A percentile compares a stretch with the other conserved stretches of the same genome.
Conservation (phyloP, 2,329 filamentous ascomycete genomes). For the Microdochium trichocladiopsis region DNA sequence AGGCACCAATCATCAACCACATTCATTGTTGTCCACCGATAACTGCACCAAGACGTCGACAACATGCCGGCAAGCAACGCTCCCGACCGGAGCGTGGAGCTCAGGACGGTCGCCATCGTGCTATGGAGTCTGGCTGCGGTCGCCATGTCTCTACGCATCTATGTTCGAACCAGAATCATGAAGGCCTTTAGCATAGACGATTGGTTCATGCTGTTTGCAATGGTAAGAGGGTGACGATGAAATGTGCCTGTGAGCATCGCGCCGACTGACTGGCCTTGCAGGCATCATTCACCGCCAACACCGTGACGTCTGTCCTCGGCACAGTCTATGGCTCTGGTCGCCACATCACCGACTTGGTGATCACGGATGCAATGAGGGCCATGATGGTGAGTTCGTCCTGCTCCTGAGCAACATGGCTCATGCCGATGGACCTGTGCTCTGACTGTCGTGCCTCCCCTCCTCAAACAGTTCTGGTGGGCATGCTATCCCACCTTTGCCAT, state of each 20-base stretch:
- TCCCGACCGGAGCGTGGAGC: not conserved
- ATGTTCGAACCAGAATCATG: not conserved
- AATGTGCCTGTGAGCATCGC: not conserved
- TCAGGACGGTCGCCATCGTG: not conserved
- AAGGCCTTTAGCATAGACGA: not conserved
- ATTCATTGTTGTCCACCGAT: not conserved
- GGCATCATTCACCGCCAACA: not conserved
- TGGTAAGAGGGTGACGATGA: not conserved
- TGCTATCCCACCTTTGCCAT: not conserved
- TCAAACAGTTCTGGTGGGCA: not conserved
- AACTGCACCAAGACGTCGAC: not conserved
- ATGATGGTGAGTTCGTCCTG: conserved; percentile 6
- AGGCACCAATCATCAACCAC: too few species aligned
- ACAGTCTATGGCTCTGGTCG: not conserved
- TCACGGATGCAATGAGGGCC: not conserved
- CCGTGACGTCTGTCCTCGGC: not conserved
- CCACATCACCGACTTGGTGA: not conserved
- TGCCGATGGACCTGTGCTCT: too few species aligned
- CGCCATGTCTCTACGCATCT: not conserved
- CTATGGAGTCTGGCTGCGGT: not conserved
- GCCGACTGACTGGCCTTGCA: not conserved
- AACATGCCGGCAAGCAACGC: not conserved
- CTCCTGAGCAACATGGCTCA: conserved; percentile 5
- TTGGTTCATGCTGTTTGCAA: not conserved
- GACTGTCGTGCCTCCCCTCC: not conserved